These are phyloP conservation scores for Daldinia grandis DNA, from an alignment of 495 filamentous ascomycete species.

Conservation along the genomic window DNA sequence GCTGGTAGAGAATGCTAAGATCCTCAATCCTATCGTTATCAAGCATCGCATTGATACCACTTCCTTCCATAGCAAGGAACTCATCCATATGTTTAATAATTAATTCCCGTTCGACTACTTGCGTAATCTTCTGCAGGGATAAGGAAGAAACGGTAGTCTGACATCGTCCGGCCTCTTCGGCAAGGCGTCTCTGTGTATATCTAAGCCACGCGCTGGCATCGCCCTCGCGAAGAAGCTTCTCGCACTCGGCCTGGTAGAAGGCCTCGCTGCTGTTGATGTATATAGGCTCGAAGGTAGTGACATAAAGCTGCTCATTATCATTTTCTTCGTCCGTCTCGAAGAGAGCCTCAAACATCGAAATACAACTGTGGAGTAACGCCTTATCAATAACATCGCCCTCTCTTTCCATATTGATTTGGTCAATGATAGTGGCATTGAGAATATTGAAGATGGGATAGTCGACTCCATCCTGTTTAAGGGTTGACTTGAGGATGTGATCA, in stretches of 20 bases:
- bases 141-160: slow-evolving; percentile 74
- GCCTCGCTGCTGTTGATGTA: slow-evolving; percentile 73
- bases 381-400: slow-evolving; percentile 91
- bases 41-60: slow-evolving; percentile 87
- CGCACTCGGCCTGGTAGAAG: slow-evolving; percentile 83
- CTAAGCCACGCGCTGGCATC: slow-evolving; percentile 86
- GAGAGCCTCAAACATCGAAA: slow-evolving; percentile 90
- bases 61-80: slow-evolving; percentile 83
- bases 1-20: slow-evolving; percentile 76
- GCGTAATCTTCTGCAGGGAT: slow-evolving; percentile 76
- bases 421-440: slow-evolving; percentile 82
- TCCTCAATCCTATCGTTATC: slow-evolving; percentile 85
- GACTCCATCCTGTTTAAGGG: slow-evolving; percentile 52
- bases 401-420: slow-evolving; percentile 91
- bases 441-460: slow-evolving; percentile 69
- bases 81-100: slow-evolving; percentile 79
- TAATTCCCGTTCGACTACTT: slow-evolving; percentile 81
- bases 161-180: slow-evolving; percentile 84
- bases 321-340: slow-evolving; percentile 82
- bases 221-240: slow-evolving; percentile 73
- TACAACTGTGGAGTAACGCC: slow-evolving; percentile 78
- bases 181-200: slow-evolving; percentile 74
- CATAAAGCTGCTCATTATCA: slow-evolving; percentile 80
- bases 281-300: slow-evolving; percentile 80
- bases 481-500: slow-evolving; percentile 72